Evolutionary conservation across 768 basidiomycete genomes (phyloP).

Genomic region (Boletellus ananas): DNA sequence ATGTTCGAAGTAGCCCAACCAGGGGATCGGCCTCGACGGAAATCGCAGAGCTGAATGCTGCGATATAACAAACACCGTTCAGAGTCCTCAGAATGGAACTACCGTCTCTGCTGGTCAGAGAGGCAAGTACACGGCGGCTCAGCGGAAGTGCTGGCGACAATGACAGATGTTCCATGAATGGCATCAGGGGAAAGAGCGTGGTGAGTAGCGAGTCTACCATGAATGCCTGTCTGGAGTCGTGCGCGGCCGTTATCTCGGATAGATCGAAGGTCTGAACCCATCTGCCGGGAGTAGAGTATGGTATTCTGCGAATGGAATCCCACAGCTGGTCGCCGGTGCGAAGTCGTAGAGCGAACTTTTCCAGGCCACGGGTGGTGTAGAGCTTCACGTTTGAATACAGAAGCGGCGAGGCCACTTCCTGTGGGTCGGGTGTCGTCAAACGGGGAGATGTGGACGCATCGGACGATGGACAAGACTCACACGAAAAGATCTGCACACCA

Average conservation of each 20-base stretch:
- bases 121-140: constrained; percentile 55
- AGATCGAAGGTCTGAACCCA: constrained; percentile 81
- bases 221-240: constrained; percentile 45
- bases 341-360: constrained; percentile 57
- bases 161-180: constrained; percentile 53
- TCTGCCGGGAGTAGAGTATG: constrained; percentile 82
- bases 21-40: constrained; percentile 48
- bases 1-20: constrained; percentile 52
- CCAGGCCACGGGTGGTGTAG: constrained; percentile 41
- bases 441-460: neutral
- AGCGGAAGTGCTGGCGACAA: constrained; percentile 56
- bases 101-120: constrained; percentile 52
- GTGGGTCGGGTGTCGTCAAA: constrained; percentile 6
- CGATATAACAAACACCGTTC: constrained; percentile 52
- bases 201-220: constrained; percentile 61
- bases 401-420: constrained; percentile 68
- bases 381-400: constrained; percentile 57
- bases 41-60: constrained; percentile 26
- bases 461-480: constrained; percentile 27
- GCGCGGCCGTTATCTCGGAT: constrained; percentile 44
- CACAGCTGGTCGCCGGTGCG: constrained; percentile 68
- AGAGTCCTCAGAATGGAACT: constrained; percentile 46
- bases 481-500: constrained; percentile 40
- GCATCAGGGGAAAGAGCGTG: constrained; percentile 60
- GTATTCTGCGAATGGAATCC: constrained; percentile 86